phyloP scores from a whole-genome alignment of 306 rosid genomes.

The Cicer judaicum region DNA sequence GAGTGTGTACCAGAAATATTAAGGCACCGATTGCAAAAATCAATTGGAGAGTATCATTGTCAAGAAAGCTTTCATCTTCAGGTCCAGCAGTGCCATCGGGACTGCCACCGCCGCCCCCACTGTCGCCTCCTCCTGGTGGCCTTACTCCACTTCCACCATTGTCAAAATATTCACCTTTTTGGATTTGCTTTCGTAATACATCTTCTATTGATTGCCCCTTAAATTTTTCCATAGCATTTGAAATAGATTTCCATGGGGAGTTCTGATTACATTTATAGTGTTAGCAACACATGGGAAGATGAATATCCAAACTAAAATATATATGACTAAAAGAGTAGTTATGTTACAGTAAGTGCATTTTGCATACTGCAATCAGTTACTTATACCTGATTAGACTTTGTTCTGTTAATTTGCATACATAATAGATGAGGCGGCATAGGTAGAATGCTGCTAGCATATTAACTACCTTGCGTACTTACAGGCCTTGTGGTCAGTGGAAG shows the following conservation, averaged over 20 bases:
- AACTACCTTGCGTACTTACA: too few relatives aligned
- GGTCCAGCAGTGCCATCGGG: slow-evolving; percentile 57
- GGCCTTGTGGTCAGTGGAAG: too few relatives aligned
- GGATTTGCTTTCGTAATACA: slow-evolving; percentile 65
- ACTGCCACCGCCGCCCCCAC: slow-evolving; percentile 43
- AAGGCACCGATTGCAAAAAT: slow-evolving; percentile 73
- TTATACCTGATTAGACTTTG: too few relatives aligned
- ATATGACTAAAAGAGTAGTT: background rate
- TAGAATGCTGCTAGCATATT: too few relatives aligned
- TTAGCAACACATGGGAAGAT: slow-evolving; percentile 26
- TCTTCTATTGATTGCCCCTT: slow-evolving; percentile 75
- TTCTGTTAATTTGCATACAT: too few relatives aligned
- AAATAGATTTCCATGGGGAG: slow-evolving; percentile 59
- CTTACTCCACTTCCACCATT: slow-evolving; percentile 54
- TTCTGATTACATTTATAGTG: slow-evolving; percentile 48
- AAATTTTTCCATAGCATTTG: slow-evolving; percentile 55
- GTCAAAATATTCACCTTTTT: slow-evolving; percentile 59
- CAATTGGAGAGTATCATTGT: slow-evolving; percentile 68
- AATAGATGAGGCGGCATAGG: too few relatives aligned
- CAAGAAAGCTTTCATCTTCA: slow-evolving; percentile 59
- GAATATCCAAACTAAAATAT: slow-evolving; percentile 12
- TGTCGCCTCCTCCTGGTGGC: slow-evolving; percentile 52
- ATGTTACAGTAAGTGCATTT: too few relatives aligned
- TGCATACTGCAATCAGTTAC: too few relatives aligned
- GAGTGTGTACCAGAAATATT: slow-evolving; percentile 64